Base-by-base conservation (phyloP, 164 flowering plant genomes). In the Vitis cinerea region DNA sequence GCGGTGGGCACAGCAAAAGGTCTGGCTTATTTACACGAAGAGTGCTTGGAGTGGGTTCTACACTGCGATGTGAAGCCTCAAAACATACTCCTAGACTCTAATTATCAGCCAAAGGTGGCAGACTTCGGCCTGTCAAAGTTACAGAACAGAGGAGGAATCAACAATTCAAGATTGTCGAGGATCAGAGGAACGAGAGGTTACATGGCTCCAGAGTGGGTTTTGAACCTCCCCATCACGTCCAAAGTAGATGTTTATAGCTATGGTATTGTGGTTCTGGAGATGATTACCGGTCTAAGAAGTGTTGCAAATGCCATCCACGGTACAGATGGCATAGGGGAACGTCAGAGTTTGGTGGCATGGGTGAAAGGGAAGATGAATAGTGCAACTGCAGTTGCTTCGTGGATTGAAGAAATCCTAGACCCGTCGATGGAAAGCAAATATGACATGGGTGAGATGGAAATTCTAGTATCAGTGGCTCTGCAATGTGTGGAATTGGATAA, bases 1-100 rank as follows among this genome's bases (percentile, higher is more conserved):
- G 82, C 82, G 2, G 14, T 70, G 3, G 80, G 78, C 0, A 72
- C 73, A 0, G 80, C 78, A 9, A 74, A 52, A 61, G 77, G 82
- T 1, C 63, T 79, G 8, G 82, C 82, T 58, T 79, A 76, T 67
- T 51, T 79, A 13, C 82, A 79, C 16, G 82, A 79, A 59, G 82
- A 79, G 65, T 79, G 82, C 75, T 73, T 79, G 56, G 82, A 79
- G 29, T 79, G 77, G 82, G 61, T 79, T 53, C 63, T 79, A 9
- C 82, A 76, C 47, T 79, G 79, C 19, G 82, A 79, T 55, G 65
- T 78, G 8, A 78, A 78, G 51, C 78, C 81, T 4, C 76, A 75
- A 10, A 78, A 78, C 71, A 75, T 78, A 54, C 78, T 78, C 1
- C 48, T 79, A 10, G 76, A 74, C 30, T n/a, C 63, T 2, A 44